Evolutionary conservation across 306 rosid species (phyloP).

Genomic region (Sophora flavescens): DNA sequence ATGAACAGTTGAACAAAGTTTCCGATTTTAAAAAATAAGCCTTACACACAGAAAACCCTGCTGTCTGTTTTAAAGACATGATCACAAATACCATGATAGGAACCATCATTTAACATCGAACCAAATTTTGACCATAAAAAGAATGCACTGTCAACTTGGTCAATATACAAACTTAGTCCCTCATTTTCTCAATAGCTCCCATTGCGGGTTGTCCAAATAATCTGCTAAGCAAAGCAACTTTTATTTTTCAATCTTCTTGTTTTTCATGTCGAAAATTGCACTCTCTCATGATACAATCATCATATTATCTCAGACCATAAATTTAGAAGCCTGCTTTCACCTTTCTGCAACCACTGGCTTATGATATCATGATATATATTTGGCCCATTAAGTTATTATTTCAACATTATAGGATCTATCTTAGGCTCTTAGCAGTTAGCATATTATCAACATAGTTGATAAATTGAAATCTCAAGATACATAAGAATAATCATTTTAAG

Average conservation of each 20-base stretch:
- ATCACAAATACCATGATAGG: background rate
- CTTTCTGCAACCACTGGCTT: background rate
- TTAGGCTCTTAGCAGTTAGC: background rate
- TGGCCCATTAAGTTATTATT: background rate
- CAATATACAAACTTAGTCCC: background rate
- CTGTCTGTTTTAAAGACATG: background rate
- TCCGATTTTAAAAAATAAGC: background rate
- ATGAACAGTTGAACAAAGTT: background rate
- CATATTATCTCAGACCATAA: background rate
- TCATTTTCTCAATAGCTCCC: constrained; percentile 6
- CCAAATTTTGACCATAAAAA: background rate
- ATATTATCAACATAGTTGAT: background rate
- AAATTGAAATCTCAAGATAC: no score
- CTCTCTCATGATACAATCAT: background rate
- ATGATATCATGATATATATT: background rate
- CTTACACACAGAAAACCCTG: background rate
- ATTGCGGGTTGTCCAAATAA: constrained; percentile 10
- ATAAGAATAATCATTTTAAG: no score
- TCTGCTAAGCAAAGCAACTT: constrained; percentile 19
- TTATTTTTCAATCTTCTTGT: background rate
- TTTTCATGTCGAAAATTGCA: background rate
- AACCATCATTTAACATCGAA: constrained; percentile 7
- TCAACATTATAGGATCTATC: background rate
- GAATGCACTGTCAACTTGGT: constrained; percentile 4
- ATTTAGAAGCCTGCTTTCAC: background rate